These are phyloP conservation scores for Amphicarpaea edgeworthii DNA, from an alignment of 306 rosid species.

Conservation along the genomic window DNA sequence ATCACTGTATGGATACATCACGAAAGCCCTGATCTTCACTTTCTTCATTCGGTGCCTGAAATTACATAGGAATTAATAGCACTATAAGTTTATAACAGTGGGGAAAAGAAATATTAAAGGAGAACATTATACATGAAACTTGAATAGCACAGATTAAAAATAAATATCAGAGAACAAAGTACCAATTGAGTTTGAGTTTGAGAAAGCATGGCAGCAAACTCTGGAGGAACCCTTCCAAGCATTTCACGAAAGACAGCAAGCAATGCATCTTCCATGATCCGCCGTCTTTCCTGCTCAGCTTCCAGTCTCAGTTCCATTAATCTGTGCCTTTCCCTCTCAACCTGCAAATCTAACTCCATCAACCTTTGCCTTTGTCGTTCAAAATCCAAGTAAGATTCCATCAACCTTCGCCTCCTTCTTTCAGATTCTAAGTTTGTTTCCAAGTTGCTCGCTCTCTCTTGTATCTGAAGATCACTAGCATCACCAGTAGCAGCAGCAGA, in stretches of 20 bases:
- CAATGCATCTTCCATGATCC: not conserved
- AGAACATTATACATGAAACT: not conserved
- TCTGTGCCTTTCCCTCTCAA: not conserved
- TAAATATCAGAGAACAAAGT: not conserved
- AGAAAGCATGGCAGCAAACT: not conserved
- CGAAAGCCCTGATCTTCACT: constrained; percentile 3
- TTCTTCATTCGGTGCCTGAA: constrained; percentile 37
- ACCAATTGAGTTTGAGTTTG: not conserved
- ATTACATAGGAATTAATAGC: not conserved
- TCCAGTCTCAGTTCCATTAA: not conserved
- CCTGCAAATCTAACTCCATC: not conserved
- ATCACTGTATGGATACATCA: constrained; percentile 7
- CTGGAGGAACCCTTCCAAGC: not conserved
- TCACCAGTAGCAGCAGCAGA: not conserved
- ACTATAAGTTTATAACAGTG: not conserved
- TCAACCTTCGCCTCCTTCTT: not conserved
- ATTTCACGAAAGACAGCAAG: not conserved
- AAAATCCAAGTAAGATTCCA: not conserved
- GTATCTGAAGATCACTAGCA: constrained; percentile 11
- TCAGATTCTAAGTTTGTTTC: constrained; percentile 11
- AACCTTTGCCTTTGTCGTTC: not conserved
- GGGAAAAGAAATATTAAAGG: not conserved
- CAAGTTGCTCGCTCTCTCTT: constrained; percentile 8
- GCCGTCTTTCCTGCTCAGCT: not conserved
- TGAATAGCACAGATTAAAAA: not conserved